Base-by-base conservation (phyloP, 768 basidiomycete species). In the Clathrus columnatus region DNA sequence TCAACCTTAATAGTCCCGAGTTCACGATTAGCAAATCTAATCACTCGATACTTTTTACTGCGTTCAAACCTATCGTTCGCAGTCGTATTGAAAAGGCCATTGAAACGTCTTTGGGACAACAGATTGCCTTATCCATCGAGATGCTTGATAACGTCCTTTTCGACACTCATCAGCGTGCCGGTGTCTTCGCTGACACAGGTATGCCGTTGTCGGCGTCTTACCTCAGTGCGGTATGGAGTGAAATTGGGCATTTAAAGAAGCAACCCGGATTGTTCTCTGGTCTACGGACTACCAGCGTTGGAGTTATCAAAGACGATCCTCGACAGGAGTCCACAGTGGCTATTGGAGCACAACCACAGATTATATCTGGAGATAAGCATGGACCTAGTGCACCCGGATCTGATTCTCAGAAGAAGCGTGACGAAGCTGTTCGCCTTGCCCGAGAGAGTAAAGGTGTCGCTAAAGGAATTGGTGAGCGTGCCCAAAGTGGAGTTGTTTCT, bases 311-410 rank as follows among this genome's bases (percentile, higher is more conserved):
- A 43, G 76, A 82, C 61, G 78, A 77, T 32, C 57, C 59, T 0
- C 63, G 64, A 7, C 60, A 61, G 27, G 65, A 62, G 36, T 65
- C 69, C 43, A 60, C 65, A 48, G 77, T 88, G 48, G 86, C 85
- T 0, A 69, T 87, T 70, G 86, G 86, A 1, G 82, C 77, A 5
- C 84, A 85, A 67, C 86, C 86, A 30, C 86, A 88, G 71, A 79
- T 88, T 28, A 66, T 88, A 26, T 68, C 77, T 24, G 82, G 84
- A 0, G 77, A 82, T 59, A 86, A 88, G 73, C 74, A 71, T 2
- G 86, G 85, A 0, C 86, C 86, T 0, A 62, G 81, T 30, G 85
- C 81, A 2, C 80, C 72, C 1, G 73, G 72, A 4, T 73, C 80
- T 2, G 76, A 72, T 57, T 63, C 69, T 3, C 50, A 72, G 23